phyloP scores from a whole-genome alignment of 305 asterid species.

The Withania somnifera region DNA sequence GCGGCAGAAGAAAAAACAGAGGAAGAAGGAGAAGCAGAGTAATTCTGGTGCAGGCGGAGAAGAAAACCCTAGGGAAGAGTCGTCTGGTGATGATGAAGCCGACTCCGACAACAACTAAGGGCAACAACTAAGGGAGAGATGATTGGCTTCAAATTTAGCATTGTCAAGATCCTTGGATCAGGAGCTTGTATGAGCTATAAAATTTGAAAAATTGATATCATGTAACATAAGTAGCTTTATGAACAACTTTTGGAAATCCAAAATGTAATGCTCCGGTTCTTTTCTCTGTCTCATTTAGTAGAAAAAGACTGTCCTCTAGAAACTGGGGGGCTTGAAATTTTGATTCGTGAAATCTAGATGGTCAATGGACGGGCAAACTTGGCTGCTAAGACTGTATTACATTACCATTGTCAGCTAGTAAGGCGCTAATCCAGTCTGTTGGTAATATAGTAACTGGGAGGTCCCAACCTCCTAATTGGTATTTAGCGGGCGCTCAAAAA shows the following conservation, averaged over 20 bases:
- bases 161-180: background rate
- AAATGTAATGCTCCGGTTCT: background rate
- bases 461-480: background rate
- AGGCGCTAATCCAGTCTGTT: background rate
- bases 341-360: background rate
- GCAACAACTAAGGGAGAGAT: constrained; percentile 12
- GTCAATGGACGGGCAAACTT: background rate
- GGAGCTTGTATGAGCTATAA: background rate
- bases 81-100: constrained; percentile 45
- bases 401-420: background rate
- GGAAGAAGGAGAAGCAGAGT: constrained; percentile 51
- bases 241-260: background rate
- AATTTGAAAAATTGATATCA: background rate
- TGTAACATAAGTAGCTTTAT: background rate
- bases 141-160: background rate
- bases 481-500: background rate
- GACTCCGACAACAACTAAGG: constrained; percentile 36
- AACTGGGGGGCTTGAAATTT: background rate
- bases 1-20: constrained; percentile 78
- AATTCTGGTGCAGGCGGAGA: constrained; percentile 31
- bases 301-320: background rate
- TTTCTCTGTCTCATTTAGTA: background rate
- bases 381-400: background rate
- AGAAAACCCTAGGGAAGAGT: constrained; percentile 33
- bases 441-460: background rate